Percentiles rank a stretch among this genome's conserved stretches.
Conservation (phyloP, 2,329 filamentous ascomycete genomes). For the Biscogniauxia mediterranea region DNA sequence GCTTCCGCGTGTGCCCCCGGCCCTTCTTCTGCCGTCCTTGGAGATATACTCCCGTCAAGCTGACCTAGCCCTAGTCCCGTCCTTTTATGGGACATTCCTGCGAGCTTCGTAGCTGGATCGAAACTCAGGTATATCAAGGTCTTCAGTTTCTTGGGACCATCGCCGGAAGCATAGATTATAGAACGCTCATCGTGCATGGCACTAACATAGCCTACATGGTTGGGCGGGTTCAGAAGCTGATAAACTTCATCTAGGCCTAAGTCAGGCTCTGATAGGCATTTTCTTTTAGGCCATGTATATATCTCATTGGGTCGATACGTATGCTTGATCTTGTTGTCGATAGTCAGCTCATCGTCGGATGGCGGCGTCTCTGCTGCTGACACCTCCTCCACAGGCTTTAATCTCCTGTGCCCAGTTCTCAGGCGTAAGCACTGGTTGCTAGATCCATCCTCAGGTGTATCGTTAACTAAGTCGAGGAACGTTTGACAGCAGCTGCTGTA, state of each 20-base stretch:
- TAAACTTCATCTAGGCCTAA: constrained; percentile 18
- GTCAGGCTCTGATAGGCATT: constrained; percentile 4
- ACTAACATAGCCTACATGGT: constrained; percentile 16
- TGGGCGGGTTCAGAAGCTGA: constrained; percentile 24
- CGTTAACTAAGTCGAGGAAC: constrained; percentile 60
- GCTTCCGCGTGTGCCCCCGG: not conserved
- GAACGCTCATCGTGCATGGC: constrained; percentile 29
- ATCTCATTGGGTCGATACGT: constrained; percentile 23
- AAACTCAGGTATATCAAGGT: constrained; percentile 29
- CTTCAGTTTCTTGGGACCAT: constrained; percentile 18
- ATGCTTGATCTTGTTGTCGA: constrained; percentile 5
- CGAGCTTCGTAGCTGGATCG: constrained; percentile 27
- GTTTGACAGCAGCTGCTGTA: constrained; percentile 54
- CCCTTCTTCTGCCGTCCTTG: not conserved
- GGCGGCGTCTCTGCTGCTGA: not conserved
- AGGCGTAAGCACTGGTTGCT: constrained; percentile 45
- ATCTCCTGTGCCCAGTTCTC: constrained; percentile 45
- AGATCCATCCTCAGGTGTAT: constrained; percentile 37
- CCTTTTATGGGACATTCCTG: constrained; percentile 21
- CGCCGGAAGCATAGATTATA: constrained; percentile 27
- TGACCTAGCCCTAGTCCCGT: constrained; percentile 23
- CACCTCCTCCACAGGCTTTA: constrained; percentile 26
- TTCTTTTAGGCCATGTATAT: constrained; percentile 28
- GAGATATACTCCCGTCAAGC: constrained; percentile 5
- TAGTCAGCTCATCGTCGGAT: not conserved